A percentile compares a stretch with the other conserved stretches of the same genome.
These are phyloP conservation scores for Rhodotorula graminis DNA, from an alignment of 768 basidiomycete genomes.

Conservation along the genomic window DNA sequence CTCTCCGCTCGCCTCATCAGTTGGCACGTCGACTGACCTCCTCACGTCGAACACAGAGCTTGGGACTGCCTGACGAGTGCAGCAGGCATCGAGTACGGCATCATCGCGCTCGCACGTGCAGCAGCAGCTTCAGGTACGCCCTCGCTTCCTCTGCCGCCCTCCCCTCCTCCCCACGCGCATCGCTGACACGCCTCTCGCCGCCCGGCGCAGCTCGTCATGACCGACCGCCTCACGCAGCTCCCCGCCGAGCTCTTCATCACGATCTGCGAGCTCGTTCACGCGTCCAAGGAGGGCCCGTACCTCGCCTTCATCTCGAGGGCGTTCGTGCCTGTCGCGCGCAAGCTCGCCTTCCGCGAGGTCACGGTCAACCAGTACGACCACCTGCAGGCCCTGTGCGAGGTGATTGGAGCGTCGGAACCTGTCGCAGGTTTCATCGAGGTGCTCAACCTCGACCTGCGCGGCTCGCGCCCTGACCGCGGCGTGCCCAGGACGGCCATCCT, in stretches of 20 bases:
- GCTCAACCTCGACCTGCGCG: neutral
- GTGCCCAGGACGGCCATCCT: neutral
- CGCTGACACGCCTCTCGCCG: too few relatives aligned
- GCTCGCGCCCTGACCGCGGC: neutral
- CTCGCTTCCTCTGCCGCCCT: too few relatives aligned
- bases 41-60: too few relatives aligned
- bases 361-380: neutral
- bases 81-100: too few relatives aligned
- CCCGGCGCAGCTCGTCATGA: too few relatives aligned
- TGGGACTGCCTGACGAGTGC: too few relatives aligned
- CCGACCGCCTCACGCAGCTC: neutral
- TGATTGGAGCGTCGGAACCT: neutral
- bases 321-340: constrained; percentile 1
- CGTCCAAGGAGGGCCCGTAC: neutral
- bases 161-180: too few relatives aligned
- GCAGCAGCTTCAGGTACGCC: too few relatives aligned
- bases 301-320: neutral
- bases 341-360: neutral
- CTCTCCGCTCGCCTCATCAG: too few relatives aligned
- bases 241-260: neutral
- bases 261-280: neutral
- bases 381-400: neutral
- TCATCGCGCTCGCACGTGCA: too few relatives aligned
- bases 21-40: too few relatives aligned
- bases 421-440: neutral